phyloP scores from a whole-genome alignment of 2,329 filamentous ascomycete genomes.

The Fusarium dimerum region DNA sequence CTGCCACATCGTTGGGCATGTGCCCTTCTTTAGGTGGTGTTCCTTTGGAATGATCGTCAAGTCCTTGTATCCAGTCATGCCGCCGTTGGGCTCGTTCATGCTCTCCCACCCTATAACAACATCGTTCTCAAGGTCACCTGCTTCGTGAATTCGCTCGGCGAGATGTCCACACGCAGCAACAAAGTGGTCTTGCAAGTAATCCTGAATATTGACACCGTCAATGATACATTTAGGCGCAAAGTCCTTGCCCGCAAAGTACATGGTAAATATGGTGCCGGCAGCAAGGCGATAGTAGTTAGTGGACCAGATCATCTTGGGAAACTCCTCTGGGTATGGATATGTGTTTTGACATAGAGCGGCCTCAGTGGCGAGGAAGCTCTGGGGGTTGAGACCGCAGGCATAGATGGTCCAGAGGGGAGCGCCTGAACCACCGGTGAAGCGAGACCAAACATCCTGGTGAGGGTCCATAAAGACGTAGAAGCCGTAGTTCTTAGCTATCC shows the following conservation, averaged over 20 bases:
- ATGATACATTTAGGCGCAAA: constrained; percentile 97
- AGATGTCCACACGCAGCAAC: constrained; percentile 78
- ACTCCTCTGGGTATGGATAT: constrained; percentile 79
- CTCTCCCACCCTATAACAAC: constrained; percentile 95
- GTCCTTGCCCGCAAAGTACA: constrained; percentile 88
- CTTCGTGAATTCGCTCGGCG: constrained; percentile 82
- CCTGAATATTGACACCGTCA: constrained; percentile 92
- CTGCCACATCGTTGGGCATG: constrained; percentile 92
- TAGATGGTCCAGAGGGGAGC: constrained; percentile 98
- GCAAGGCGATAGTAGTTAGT: constrained; percentile 92
- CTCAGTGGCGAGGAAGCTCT: constrained; percentile 81
- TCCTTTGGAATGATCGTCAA: constrained; percentile 80
- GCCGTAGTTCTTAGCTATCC: constrained; percentile 83
- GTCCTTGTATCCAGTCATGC: constrained; percentile 81
- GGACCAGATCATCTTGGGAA: constrained; percentile 99
- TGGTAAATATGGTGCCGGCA: constrained; percentile 86
- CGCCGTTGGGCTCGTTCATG: constrained; percentile 91
- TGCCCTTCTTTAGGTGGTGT: constrained; percentile 89
- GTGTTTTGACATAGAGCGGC: constrained; percentile 95
- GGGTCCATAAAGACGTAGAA: constrained; percentile 99
- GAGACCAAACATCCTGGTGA: constrained; percentile 98
- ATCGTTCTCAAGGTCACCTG: constrained; percentile 82
- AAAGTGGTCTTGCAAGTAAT: constrained; percentile 89
- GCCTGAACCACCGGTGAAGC: constrained; percentile 90
- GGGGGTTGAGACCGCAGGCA: constrained; percentile 86